phyloP scores from a whole-genome alignment of 345 rosid species.

The Leavenworthia alabamica region DNA sequence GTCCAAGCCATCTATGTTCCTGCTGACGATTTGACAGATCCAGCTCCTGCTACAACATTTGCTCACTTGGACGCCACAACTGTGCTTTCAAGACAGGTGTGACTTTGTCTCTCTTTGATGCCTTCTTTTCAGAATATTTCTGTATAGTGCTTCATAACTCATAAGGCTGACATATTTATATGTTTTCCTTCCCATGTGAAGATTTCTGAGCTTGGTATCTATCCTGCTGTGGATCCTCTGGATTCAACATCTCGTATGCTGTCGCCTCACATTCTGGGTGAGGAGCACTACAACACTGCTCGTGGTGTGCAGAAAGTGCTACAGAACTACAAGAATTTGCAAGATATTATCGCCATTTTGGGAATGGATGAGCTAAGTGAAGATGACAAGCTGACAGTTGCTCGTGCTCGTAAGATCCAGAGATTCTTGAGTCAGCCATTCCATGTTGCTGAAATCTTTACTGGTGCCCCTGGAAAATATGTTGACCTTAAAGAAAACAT shows the following conservation, averaged over 20 bases:
- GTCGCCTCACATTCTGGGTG: constrained; percentile 89
- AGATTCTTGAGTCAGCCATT: constrained; percentile 98
- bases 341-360: constrained; percentile 97
- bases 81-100: constrained; percentile 92
- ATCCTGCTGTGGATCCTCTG: constrained; percentile 97
- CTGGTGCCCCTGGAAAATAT: constrained; percentile 97
- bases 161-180: background rate
- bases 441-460: constrained; percentile 99
- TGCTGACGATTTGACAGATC: constrained; percentile 99
- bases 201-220: constrained; percentile 98
- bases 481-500: constrained; percentile 93
- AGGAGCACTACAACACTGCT: constrained; percentile 91
- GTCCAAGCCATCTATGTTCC: constrained; percentile 99
- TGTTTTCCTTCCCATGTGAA: constrained; percentile 6
- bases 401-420: constrained; percentile 96
- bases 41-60: constrained; percentile 97
- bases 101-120: background rate
- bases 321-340: constrained; percentile 97
- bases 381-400: constrained; percentile 95
- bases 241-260: constrained; percentile 99
- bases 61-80: constrained; percentile 99
- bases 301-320: constrained; percentile 98
- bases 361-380: constrained; percentile 99
- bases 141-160: background rate
- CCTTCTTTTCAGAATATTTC: background rate